Evolutionary conservation across 345 rosid genomes (phyloP), one percentile per base, ranked within the genome.

Genomic region (Linum lewisii): DNA sequence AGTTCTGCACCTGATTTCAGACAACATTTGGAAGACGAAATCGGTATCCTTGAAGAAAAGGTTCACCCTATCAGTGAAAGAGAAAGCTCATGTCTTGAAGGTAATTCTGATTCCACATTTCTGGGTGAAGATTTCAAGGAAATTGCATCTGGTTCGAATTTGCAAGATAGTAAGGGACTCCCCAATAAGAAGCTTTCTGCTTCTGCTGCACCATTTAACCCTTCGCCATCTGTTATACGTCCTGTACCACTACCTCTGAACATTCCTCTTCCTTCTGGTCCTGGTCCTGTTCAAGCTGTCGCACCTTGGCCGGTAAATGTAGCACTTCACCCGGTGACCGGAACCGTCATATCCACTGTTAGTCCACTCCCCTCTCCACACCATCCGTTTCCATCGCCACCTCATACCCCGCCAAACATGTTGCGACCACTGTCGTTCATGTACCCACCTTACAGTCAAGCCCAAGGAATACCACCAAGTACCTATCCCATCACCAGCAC

Each of bases 141-240:
- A 60, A 83, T 79, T 74, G 63, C 75, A 52, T 53, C 69, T 57
- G 61, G 57, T 62, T 32, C 69, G 21, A 82, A 69, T 69, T 71
- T 77, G 21, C 78, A 75, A 60, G 88, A 80, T 50, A 59, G 69
- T 22, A 74, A 65, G 62, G 86, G 73, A 60, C 57, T 79, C 59
- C 79, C 83, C 50, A 82, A 77, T 72, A 86, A 77, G 74, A 93
- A 87, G 77, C 71, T 93, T 66, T 93, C 99, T 51, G 99, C 99
- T 54, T 93, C 97, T 29, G 99, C 99, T 58, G 89, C 85, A 63
- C 99, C 99, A 54, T 89, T 88, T 65, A 89, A 82, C 71, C 99
- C 98, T 44, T 78, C 91, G 44, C 72, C 82, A 63, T 69, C 80
- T 21, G 64, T 82, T 66, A 63, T 84, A 62, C 94, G 89, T 58